Evolutionary conservation across 23 red algal genomes (phyloP).

Genomic region (Agarophyton chilense): DNA sequence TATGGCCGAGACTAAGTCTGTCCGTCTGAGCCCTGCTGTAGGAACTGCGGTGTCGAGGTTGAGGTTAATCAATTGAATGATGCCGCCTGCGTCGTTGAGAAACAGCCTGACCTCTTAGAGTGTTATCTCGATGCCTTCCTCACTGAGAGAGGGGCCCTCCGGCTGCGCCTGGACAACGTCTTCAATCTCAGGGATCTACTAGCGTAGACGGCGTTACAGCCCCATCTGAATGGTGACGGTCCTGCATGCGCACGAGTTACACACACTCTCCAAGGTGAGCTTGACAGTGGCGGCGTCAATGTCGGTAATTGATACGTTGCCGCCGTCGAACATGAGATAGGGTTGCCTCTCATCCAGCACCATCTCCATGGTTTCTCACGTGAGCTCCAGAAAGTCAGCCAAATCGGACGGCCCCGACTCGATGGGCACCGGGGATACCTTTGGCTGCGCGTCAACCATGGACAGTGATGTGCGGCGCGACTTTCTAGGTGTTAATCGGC

Average conservation of each 20-base stretch:
- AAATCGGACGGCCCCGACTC: neutral
- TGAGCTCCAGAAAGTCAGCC: conserved; percentile 59
- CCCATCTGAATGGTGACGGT: conserved; percentile 99
- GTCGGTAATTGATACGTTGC: conserved; percentile 88
- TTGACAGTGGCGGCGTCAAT: conserved; percentile 98
- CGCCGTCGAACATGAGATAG: conserved; percentile 96
- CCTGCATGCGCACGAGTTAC: conserved; percentile 82
- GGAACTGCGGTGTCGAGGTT: conserved; percentile 64
- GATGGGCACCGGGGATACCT: conserved; percentile 58
- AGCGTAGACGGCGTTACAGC: conserved; percentile 78
- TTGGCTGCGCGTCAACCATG: conserved; percentile 50
- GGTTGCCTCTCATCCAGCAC: conserved; percentile 96
- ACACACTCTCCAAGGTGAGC: conserved; percentile 88
- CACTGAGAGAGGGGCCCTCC: conserved; percentile 73
- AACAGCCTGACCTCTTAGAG: conserved; percentile 96
- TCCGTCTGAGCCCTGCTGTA: conserved; percentile 70
- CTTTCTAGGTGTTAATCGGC: neutral
- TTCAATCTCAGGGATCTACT: conserved; percentile 97
- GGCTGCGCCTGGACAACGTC: conserved; percentile 85
- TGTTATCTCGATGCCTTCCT: conserved; percentile 86
- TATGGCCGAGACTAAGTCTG: conserved; percentile 81
- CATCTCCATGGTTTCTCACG: conserved; percentile 80
- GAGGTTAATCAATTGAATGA: conserved; percentile 74
- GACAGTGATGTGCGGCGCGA: no score
- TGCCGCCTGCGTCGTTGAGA: conserved; percentile 95